Conservation (phyloP, 345 rosid species). For the Eucalyptus urophylla region DNA sequence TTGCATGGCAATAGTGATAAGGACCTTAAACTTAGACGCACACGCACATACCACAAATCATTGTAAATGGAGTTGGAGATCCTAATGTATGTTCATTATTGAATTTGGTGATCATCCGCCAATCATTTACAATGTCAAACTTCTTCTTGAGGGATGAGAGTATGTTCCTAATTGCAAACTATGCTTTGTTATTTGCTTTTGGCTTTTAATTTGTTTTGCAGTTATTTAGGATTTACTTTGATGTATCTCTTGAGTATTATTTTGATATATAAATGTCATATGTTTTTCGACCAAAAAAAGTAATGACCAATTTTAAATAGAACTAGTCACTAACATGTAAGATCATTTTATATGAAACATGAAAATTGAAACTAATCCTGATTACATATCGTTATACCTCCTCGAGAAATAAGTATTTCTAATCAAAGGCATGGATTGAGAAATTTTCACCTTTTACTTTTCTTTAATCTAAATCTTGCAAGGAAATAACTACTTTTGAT, state of each 20-base stretch:
- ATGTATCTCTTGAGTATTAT: not conserved
- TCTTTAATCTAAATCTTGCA: not conserved
- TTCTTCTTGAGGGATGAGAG: not conserved
- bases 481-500: not conserved
- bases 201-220: not conserved
- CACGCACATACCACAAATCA: rapidly evolving
- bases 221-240: not conserved
- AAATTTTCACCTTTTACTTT: not conserved
- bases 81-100: no score
- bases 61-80: not conserved
- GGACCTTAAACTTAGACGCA: not conserved
- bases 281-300: not conserved
- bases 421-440: not conserved
- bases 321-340: not conserved
- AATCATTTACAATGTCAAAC: not conserved
- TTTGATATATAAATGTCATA: not conserved
- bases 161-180: not conserved
- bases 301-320: not conserved
- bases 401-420: not conserved
- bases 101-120: not conserved
- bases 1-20: rapidly evolving
- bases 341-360: no score
- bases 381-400: not conserved
- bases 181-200: not conserved
- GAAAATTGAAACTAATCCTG: not conserved